A percentile compares a stretch with the other conserved stretches of the same genome.
phyloP scores from a whole-genome alignment of 140 eudicot species.

The Artemisia princeps region DNA sequence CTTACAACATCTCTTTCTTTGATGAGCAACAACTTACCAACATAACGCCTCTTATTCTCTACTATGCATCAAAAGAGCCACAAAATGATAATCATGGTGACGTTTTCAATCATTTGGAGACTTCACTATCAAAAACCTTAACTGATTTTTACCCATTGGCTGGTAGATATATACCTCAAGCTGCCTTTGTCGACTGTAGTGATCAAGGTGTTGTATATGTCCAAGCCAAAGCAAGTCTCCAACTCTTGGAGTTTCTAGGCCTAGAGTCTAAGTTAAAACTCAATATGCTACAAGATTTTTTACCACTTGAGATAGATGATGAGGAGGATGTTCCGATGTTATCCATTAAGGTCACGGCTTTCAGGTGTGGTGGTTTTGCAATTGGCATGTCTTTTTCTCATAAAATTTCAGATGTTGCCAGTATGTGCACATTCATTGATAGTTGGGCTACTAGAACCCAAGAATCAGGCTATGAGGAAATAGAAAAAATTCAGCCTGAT shows the following conservation, averaged over 20 bases:
- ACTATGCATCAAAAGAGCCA: constrained; percentile 17
- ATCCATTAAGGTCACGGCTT: background rate
- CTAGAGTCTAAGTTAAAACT: background rate
- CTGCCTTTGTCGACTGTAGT: background rate
- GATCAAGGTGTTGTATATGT: constrained; percentile 16
- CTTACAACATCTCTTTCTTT: constrained; percentile 20
- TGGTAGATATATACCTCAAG: background rate
- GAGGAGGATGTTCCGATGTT: constrained; percentile 4
- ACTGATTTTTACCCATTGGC: constrained; percentile 7
- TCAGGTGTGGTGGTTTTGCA: constrained; percentile 8
- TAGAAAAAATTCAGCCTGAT: background rate
- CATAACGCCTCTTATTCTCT: constrained; percentile 24
- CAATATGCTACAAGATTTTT: background rate
- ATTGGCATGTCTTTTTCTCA: constrained; percentile 16
- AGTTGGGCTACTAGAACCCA: constrained; percentile 11
- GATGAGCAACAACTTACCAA: constrained; percentile 25
- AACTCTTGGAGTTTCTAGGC: background rate
- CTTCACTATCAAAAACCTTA: constrained; percentile 4
- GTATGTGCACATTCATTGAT: constrained; percentile 6
- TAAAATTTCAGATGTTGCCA: background rate
- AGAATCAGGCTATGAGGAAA: background rate
- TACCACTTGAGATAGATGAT: background rate
- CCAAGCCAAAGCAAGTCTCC: background rate
- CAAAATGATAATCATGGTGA: background rate
- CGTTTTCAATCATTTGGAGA: constrained; percentile 2